Evolutionary conservation across 164 flowering plant genomes (phyloP).

Genomic region (Annona cherimola): DNA sequence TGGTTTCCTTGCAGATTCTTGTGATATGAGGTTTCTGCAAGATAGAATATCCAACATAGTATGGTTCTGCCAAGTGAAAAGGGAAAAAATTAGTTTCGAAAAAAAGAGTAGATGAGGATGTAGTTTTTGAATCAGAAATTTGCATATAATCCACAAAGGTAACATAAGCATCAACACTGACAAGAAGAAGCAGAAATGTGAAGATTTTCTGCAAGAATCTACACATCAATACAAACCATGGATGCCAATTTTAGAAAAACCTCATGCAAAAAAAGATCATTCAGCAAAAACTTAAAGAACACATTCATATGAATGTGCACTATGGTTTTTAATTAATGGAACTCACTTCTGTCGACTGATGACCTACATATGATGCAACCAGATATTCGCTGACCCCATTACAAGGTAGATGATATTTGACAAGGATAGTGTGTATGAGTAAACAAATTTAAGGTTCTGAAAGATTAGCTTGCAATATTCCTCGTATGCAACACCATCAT

Average conservation of each 20-base stretch:
- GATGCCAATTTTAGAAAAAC: neutral
- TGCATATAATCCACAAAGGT: neutral
- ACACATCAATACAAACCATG: neutral
- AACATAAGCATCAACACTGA: neutral
- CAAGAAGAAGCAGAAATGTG: neutral
- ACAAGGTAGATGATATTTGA: neutral
- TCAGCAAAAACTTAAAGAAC: neutral
- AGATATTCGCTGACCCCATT: neutral
- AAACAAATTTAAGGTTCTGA: too few relatives aligned
- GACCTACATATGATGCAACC: neutral
- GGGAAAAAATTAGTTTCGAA: neutral
- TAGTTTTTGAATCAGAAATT: conserved; percentile 1
- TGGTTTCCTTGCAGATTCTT: conserved; percentile 24
- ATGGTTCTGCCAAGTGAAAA: conserved; percentile 31
- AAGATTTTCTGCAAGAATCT: neutral
- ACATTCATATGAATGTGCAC: too few relatives aligned
- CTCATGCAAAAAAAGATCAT: neutral
- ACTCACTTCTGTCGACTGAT: too few relatives aligned
- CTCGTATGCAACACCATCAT: neutral
- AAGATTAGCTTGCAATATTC: neutral
- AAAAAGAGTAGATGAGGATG: neutral
- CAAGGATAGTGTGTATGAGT: neutral
- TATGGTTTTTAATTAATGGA: too few relatives aligned
- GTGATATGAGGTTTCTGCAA: conserved; percentile 26
- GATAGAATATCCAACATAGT: conserved; percentile 27